Conservation (phyloP, 345 rosid species). For the Ceriops zippeliana region DNA sequence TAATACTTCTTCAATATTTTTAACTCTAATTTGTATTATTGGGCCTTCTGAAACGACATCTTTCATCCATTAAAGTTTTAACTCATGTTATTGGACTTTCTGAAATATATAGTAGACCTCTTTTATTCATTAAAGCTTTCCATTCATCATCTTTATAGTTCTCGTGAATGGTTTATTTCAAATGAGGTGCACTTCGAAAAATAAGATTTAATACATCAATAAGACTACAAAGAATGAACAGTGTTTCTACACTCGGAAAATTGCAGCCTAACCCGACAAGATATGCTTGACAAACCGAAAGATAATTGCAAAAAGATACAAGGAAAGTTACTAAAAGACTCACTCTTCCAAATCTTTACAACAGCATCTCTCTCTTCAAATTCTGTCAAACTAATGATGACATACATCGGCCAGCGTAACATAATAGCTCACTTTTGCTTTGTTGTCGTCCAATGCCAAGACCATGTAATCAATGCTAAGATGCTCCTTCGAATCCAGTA, state of each 20-base stretch:
- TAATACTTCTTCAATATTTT: too few relatives aligned
- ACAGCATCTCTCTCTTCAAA: neutral
- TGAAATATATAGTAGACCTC: fast-evolving
- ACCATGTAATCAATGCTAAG: neutral
- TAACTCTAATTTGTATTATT: too few relatives aligned
- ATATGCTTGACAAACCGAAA: slow-evolving; percentile 7
- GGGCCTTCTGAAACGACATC: too few relatives aligned
- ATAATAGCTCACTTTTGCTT: neutral
- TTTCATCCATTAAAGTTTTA: too few relatives aligned
- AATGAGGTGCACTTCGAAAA: too few relatives aligned
- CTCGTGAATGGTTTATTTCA: too few relatives aligned
- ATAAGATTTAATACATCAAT: too few relatives aligned
- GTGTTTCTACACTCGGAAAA: neutral
- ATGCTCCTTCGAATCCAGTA: slow-evolving; percentile 3
- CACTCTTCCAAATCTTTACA: slow-evolving; percentile 34
- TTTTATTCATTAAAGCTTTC: too few relatives aligned
- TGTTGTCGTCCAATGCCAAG: neutral
- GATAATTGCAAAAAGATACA: slow-evolving; percentile 18
- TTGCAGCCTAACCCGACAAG: slow-evolving; percentile 20
- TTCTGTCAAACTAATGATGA: slow-evolving; percentile 5
- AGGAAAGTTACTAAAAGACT: slow-evolving; percentile 12
- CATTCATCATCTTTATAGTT: too few relatives aligned
- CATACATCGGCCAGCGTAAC: slow-evolving; percentile 7
- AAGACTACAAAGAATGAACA: too few relatives aligned
- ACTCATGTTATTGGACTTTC: too few relatives aligned